A percentile compares a stretch with the other conserved stretches of the same genome.
These are phyloP conservation scores for Asterochloris sp. DNA, from an alignment of 139 green algal species.

Conservation along the genomic window DNA sequence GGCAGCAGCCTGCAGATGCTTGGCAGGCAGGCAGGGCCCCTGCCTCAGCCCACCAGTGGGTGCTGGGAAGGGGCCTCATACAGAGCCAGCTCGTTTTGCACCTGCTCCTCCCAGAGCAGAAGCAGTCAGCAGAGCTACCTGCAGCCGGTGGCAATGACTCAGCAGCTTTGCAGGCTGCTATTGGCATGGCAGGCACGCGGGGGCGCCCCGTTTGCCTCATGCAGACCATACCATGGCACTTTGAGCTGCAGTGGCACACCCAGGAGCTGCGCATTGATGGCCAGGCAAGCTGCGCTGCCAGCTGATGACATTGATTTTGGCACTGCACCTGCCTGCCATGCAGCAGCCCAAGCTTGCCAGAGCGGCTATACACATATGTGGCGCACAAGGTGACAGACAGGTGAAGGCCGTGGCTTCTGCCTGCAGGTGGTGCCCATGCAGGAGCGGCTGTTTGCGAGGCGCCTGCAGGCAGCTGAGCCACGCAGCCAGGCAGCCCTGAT, in stretches of 20 bases:
- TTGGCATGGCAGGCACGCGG: background rate
- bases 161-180: background rate
- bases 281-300: conserved; percentile 28
- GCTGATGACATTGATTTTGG: background rate
- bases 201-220: conserved; percentile 47
- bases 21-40: no score
- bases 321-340: background rate
- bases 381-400: no score
- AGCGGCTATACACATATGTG: background rate
- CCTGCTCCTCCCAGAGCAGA: background rate
- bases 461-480: conserved; percentile 40
- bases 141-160: no score
- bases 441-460: conserved; percentile 3
- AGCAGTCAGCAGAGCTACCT: no score
- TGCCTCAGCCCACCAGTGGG: no score
- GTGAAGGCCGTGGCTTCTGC: background rate
- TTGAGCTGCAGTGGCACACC: conserved; percentile 68
- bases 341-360: background rate
- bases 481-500: conserved; percentile 43
- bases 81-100: conserved; percentile 4
- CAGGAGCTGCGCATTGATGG: conserved; percentile 65
- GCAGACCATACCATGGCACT: conserved; percentile 80
- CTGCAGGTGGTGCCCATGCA: conserved; percentile 18
- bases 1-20: no score
- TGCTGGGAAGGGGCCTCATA: no score